Base-by-base conservation (phyloP, 441 rosid species). In the Euphorbia celastroides region DNA sequence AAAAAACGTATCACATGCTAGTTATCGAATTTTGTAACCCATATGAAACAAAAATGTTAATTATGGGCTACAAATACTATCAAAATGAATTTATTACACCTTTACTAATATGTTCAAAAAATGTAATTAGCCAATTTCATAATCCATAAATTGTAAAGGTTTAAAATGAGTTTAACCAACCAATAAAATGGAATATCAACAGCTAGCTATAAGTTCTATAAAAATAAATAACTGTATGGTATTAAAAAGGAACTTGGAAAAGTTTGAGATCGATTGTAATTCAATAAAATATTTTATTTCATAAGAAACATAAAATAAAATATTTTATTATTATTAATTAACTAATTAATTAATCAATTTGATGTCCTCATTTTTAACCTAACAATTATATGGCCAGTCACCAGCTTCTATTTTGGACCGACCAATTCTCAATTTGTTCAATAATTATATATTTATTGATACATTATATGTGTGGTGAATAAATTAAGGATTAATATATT, bases 331-430 rank as follows among this genome's bases (percentile, higher is more conserved):
- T 38, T 34, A 3, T 3, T 34, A 34, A 34, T 34, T 34, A 34
- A 38, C 12, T 38, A 9, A 38, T 38, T 2, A 38, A 38, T 38
- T 2, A 44, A 44, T 44, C 50, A 27, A 41, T 62, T 41, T 38
- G 30, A 1, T 20, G 16, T 55, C 19, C 48, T 51, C 17, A 5
- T 0, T 62, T 38, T 50, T 5, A 59, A 36, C 67, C 77, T 19
- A 20, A 70, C 74, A 73, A 10, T 10, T 51, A 51, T 72, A 7
- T 68, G 78, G 76, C 66, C 16, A 67, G 48, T 75, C 78, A 68
- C 5, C 17, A 16, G 75, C 70, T 46, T 31, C 63, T 9, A 27
- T 65, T 34, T 9, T 73, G 50, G 73, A 71, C 74, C 68, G 5
- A 57, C 48, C 41, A 64, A 60, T 2, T 38, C n/a, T 1, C 27